Evolutionary conservation across 768 basidiomycete species (phyloP).

Genomic region (Termitomyces sp.): DNA sequence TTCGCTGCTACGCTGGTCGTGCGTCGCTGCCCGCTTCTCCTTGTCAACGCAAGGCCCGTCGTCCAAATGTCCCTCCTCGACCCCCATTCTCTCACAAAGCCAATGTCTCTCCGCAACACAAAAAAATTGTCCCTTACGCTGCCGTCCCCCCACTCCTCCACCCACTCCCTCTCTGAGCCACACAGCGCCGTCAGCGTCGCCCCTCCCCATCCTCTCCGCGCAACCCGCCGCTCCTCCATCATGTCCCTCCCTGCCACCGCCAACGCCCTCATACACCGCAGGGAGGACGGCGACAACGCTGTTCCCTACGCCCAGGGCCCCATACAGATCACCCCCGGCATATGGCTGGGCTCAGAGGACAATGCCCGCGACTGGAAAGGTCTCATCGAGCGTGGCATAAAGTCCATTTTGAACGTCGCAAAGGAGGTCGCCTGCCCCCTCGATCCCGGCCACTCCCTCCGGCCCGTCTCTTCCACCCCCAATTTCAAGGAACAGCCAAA

Average conservation of each 20-base stretch:
- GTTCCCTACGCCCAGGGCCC: constrained; percentile 79
- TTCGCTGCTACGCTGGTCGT: constrained; percentile 19
- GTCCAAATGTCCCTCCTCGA: constrained; percentile 36
- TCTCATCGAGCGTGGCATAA: constrained; percentile 67
- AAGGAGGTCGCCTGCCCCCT: constrained; percentile 83
- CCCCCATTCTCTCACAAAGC: constrained; percentile 28
- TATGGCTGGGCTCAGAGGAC: constrained; percentile 91
- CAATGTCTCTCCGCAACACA: constrained; percentile 56
- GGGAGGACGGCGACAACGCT: constrained; percentile 54
- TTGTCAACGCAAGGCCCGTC: constrained; percentile 17
- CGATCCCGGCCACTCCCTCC: constrained; percentile 43
- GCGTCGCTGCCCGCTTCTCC: neutral
- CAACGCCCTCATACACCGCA: constrained; percentile 53
- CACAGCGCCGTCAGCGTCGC: constrained; percentile 26
- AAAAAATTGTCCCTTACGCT: constrained; percentile 72
- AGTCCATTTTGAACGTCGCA: constrained; percentile 84
- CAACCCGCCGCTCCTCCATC: constrained; percentile 59
- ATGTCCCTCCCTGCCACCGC: constrained; percentile 58
- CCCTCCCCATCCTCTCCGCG: constrained; percentile 4
- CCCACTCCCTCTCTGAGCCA: constrained; percentile 35
- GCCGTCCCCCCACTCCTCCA: constrained; percentile 55
- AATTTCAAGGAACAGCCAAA: constrained; percentile 41
- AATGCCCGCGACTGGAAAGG: constrained; percentile 79
- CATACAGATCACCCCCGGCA: constrained; percentile 73
- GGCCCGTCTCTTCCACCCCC: constrained; percentile 64